Percentiles rank a stretch among this genome's conserved stretches.
phyloP scores from a whole-genome alignment of 2,329 filamentous ascomycete genomes.

The Fusarium mangiferae region DNA sequence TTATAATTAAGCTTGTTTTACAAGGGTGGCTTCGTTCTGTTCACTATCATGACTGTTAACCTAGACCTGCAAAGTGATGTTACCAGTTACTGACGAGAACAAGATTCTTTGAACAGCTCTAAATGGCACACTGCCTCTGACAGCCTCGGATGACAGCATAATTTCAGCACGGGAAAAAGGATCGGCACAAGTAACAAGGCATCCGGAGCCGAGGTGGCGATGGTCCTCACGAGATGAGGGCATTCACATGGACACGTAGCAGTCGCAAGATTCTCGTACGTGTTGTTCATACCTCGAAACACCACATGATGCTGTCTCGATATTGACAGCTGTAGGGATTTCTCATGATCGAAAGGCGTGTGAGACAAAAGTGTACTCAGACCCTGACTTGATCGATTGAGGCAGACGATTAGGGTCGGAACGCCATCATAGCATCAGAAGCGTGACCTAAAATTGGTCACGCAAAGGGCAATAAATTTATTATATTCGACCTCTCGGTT shows the following conservation, averaged over 20 bases:
- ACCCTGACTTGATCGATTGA: conserved; percentile 37
- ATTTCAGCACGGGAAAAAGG: not conserved
- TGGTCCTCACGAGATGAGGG: conserved; percentile 36
- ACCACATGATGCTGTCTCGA: conserved; percentile 22
- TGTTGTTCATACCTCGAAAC: conserved; percentile 19
- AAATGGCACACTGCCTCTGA: conserved; percentile 7
- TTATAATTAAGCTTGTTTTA: not conserved
- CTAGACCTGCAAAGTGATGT: not conserved
- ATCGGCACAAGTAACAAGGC: conserved; percentile 6
- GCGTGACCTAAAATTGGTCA: conserved; percentile 37
- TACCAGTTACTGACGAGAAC: not conserved
- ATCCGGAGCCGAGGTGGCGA: conserved; percentile 20
- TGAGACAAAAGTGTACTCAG: conserved; percentile 33
- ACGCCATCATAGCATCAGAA: conserved; percentile 18
- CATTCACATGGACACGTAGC: conserved; percentile 35
- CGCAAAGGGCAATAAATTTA: conserved; percentile 11
- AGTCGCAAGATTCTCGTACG: not conserved
- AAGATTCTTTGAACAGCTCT: not conserved
- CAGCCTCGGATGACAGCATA: not conserved
- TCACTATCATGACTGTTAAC: not conserved
- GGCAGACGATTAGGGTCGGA: conserved; percentile 43
- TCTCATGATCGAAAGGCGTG: conserved; percentile 26
- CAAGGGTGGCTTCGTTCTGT: not conserved
- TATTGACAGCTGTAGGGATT: not conserved
- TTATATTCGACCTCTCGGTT: not conserved